phyloP scores from a whole-genome alignment of 2,329 filamentous ascomycete genomes.

The Colletotrichum sp. region DNA sequence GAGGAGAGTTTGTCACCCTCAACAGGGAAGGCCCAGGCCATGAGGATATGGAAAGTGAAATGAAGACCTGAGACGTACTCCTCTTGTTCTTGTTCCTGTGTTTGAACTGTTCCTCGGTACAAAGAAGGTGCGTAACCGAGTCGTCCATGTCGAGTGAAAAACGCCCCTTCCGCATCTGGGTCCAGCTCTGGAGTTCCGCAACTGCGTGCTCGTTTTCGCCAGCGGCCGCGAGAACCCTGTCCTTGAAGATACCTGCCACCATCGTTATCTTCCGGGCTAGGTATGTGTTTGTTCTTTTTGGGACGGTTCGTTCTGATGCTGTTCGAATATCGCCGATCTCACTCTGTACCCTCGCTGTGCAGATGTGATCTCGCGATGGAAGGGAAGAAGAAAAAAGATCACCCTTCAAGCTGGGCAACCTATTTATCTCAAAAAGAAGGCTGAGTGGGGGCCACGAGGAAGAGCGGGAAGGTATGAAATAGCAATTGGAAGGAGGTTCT shows the following conservation, averaged over 20 bases:
- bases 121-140: constrained; percentile 75
- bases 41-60: neutral
- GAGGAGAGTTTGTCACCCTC: neutral
- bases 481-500: neutral
- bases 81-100: constrained; percentile 12
- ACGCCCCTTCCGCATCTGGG: constrained; percentile 64
- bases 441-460: neutral
- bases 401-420: neutral
- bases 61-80: neutral
- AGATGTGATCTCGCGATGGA: neutral
- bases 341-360: neutral
- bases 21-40: neutral
- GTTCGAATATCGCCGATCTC: neutral
- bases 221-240: constrained; percentile 59
- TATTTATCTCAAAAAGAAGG: neutral
- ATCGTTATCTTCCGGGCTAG: neutral
- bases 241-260: constrained; percentile 51
- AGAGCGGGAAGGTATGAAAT: neutral
- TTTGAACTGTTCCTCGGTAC: constrained; percentile 66
- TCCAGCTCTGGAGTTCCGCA: constrained; percentile 70
- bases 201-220: constrained; percentile 56
- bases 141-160: constrained; percentile 57
- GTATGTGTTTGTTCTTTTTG: neutral
- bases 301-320: neutral
- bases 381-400: neutral